Conservation (phyloP, 768 basidiomycete genomes). For the Lactarius akahatsu region DNA sequence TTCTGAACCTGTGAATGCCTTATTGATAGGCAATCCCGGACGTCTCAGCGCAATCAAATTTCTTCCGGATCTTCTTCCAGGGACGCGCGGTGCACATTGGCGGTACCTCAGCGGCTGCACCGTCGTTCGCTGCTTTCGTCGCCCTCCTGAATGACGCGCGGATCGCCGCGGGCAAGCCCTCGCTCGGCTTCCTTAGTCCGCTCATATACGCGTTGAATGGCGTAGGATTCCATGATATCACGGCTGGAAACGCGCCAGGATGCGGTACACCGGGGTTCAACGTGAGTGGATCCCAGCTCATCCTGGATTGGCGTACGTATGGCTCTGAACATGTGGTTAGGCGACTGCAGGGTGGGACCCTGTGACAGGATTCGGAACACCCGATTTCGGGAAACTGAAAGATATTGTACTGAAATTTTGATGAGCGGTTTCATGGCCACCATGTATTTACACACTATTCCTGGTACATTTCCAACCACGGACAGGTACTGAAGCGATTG, state of each 20-base stretch:
- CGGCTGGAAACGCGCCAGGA: conserved; percentile 45
- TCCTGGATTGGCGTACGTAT: background rate
- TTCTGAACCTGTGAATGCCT: background rate
- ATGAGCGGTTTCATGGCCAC: background rate
- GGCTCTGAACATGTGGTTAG: conserved; percentile 31
- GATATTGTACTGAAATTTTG: conserved; percentile 34
- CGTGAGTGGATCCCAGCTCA: conserved; percentile 39
- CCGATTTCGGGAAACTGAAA: conserved; percentile 49
- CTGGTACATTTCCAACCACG: background rate
- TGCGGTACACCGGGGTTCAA: conserved; percentile 70
- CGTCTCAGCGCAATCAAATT: conserved; percentile 52
- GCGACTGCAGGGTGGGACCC: conserved; percentile 57
- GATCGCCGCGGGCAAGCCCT: conserved; percentile 39
- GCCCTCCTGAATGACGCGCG: conserved; percentile 53
- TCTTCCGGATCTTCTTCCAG: conserved; percentile 45
- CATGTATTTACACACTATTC: too few relatives aligned
- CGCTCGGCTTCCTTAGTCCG: conserved; percentile 71
- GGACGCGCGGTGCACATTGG: conserved; percentile 40
- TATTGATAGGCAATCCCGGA: conserved; percentile 53
- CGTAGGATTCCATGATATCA: conserved; percentile 57
- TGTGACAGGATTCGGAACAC: conserved; percentile 59
- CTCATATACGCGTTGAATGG: conserved; percentile 49
- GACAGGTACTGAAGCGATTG: background rate
- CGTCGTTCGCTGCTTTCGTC: conserved; percentile 54
- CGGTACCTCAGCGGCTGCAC: conserved; percentile 62